Conservation (phyloP, 345 rosid genomes). For the Pistacia vera region DNA sequence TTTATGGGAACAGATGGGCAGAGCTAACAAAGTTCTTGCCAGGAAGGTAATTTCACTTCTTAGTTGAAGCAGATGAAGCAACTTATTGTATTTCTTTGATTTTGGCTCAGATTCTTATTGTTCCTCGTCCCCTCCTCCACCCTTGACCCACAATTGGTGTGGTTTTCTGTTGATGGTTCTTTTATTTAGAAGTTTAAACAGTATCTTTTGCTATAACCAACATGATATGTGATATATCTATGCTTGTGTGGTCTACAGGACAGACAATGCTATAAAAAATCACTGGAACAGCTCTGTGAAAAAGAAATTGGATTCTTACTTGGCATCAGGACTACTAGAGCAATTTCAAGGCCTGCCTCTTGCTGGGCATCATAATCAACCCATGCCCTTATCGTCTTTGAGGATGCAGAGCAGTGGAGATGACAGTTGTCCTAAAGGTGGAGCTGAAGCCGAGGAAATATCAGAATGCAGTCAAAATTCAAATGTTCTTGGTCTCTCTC, state of each 20-base stretch:
- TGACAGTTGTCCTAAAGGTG: conserved; percentile 55
- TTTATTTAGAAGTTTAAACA: background rate
- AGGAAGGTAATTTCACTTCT: conserved; percentile 70
- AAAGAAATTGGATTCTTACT: conserved; percentile 92
- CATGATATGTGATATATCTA: conserved; percentile 12
- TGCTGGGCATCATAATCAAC: conserved; percentile 54
- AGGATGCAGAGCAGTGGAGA: conserved; percentile 71
- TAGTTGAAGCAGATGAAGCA: conserved; percentile 14
- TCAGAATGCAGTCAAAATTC: conserved; percentile 97
- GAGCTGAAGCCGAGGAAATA: conserved; percentile 64
- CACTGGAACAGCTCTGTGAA: conserved; percentile 99
- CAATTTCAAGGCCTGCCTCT: conserved; percentile 71
- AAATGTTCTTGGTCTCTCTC: conserved; percentile 54
- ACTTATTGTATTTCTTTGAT: background rate
- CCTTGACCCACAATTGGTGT: background rate
- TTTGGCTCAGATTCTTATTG: background rate
- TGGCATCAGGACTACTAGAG: conserved; percentile 87
- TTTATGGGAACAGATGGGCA: conserved; percentile 98
- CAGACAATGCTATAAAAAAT: conserved; percentile 97
- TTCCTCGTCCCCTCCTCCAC: background rate
- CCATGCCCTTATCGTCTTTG: conserved; percentile 58
- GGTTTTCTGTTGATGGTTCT: conserved; percentile 2
- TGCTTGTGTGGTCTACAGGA: conserved; percentile 61
- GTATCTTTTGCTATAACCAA: background rate
- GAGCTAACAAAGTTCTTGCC: conserved; percentile 96